These are phyloP conservation scores for Neocucurbitaria cava DNA, from an alignment of 2,329 filamentous ascomycete species.

Conservation along the genomic window DNA sequence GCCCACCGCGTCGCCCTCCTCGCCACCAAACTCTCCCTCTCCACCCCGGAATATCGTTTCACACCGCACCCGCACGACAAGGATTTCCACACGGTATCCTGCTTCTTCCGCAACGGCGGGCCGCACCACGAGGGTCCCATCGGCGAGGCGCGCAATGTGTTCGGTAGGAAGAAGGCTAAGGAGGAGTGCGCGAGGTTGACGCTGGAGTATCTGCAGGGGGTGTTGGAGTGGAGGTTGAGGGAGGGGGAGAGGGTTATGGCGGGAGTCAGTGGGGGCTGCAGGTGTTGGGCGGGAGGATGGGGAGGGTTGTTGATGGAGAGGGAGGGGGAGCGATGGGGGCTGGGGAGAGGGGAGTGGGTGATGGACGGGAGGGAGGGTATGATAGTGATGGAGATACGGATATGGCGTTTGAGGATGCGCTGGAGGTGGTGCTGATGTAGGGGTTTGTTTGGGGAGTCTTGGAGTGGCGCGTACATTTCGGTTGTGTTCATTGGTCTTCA, in stretches of 20 bases:
- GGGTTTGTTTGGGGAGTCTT: too few species aligned
- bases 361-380: constrained; percentile 3
- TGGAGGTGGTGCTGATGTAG: constrained; percentile 9
- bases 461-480: too few species aligned
- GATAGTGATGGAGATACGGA: constrained; percentile 3
- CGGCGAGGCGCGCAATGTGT: constrained; percentile 52
- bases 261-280: constrained; percentile 8
- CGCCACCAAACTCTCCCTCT: neutral
- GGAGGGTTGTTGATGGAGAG: constrained; percentile 3
- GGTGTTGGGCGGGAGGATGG: neutral
- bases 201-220: constrained; percentile 47
- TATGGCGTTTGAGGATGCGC: constrained; percentile 25
- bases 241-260: constrained; percentile 23
- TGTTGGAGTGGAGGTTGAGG: constrained; percentile 33
- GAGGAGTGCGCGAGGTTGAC: constrained; percentile 56
- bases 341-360: neutral
- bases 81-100: constrained; percentile 46
- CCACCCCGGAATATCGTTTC: constrained; percentile 29
- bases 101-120: constrained; percentile 39
- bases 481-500: too few species aligned
- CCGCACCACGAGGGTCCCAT: constrained; percentile 41
- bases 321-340: constrained; percentile 1
- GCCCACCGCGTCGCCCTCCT: constrained; percentile 24
- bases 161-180: constrained; percentile 58
- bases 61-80: constrained; percentile 9